Evolutionary conservation across 352 stramenopile genomes (phyloP), one percentile per base, ranked within the genome.

Genomic region (Hyaloperonospora arabidopsidis): DNA sequence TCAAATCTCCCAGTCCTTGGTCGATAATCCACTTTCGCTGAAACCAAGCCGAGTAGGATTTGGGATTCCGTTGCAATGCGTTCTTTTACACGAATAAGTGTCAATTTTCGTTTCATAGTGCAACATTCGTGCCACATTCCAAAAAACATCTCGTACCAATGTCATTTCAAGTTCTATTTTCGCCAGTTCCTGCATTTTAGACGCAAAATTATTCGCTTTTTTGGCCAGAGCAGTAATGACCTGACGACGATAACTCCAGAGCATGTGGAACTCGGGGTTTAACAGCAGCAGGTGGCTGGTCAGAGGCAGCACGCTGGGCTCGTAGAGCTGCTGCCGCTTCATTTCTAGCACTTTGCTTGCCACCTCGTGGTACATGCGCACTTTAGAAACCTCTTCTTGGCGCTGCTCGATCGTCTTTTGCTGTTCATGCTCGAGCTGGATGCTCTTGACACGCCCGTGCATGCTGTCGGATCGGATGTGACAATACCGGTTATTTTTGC

Each of bases 171-270:
- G 75, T 68, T 97, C 89, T 6, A 71, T 77, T 68, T 96, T 71
- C 17, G 79, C 71, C n/a, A 89, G 29, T 74, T 79, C 62, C 22
- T 67, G 46, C 50, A 76, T 58, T 63, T 75, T 54, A 0, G 21
- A 13, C 14, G 64, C 45, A 8, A 56, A 49, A n/a, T 72, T 49
- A n/a, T 63, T 46, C 2, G 57, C 59, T 14, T 61, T 62, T 45
- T 57, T 18, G 15, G 60, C 61, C 38, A 80, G 48, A 12, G 72
- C 59, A 12, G 95, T 59, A 36, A 98, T 77, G 38, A 89, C 76
- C 69, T 98, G 89, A 57, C 95, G 86, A 15, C 96, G 89, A 63
- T 96, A 97, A 70, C 96, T 97, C 96, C 96, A 99, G 48, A 99
- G 70, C 65, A 97, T 82, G 58, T 95, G 91, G 61, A 97, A 97